A percentile compares a stretch with the other conserved stretches of the same genome.
Evolutionary conservation across 2,329 filamentous ascomycete genomes (phyloP).

Genomic region (Colletotrichum sansevieriae): DNA sequence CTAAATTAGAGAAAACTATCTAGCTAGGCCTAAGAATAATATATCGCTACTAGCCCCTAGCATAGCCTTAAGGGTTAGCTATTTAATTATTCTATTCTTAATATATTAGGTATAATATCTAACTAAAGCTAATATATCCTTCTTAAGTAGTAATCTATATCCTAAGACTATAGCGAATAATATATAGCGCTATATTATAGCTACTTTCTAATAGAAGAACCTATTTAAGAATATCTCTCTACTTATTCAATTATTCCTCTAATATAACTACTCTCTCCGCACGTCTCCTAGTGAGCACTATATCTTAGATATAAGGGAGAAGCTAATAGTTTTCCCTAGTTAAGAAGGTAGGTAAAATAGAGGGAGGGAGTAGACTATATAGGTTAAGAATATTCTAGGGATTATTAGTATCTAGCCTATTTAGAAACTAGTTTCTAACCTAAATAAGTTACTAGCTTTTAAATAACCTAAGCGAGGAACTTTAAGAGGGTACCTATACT

Average conservation of each 20-base stretch:
- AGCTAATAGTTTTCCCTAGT: slow-evolving; percentile 35
- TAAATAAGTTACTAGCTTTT: slow-evolving; percentile 29
- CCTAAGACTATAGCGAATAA: slow-evolving; percentile 50
- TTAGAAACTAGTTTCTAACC: slow-evolving; percentile 34
- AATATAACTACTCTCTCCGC: slow-evolving; percentile 43
- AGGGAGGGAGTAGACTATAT: slow-evolving; percentile 29
- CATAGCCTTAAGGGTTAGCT: slow-evolving; percentile 40
- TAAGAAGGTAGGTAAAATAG: slow-evolving; percentile 32
- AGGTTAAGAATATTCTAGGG: no score
- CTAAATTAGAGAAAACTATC: slow-evolving; percentile 51
- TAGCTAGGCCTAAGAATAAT: slow-evolving; percentile 50
- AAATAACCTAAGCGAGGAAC: no score
- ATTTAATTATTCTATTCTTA: slow-evolving; percentile 47
- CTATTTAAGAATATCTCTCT: slow-evolving; percentile 51
- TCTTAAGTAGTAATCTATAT: slow-evolving; percentile 51
- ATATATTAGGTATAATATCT: no score
- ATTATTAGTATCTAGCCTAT: slow-evolving; percentile 17
- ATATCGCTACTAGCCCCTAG: slow-evolving; percentile 49
- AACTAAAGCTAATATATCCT: slow-evolving; percentile 44
- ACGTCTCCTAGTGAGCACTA: slow-evolving; percentile 29
- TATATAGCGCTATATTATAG: slow-evolving; percentile 51
- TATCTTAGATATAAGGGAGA: slow-evolving; percentile 23
- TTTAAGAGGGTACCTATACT: no score
- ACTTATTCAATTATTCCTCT: slow-evolving; percentile 49
- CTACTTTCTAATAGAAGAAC: slow-evolving; percentile 51